A percentile compares a stretch with the other conserved stretches of the same genome.
These are phyloP conservation scores for Glaciozyma antarctica DNA, from an alignment of 768 basidiomycete genomes.

Conservation along the genomic window DNA sequence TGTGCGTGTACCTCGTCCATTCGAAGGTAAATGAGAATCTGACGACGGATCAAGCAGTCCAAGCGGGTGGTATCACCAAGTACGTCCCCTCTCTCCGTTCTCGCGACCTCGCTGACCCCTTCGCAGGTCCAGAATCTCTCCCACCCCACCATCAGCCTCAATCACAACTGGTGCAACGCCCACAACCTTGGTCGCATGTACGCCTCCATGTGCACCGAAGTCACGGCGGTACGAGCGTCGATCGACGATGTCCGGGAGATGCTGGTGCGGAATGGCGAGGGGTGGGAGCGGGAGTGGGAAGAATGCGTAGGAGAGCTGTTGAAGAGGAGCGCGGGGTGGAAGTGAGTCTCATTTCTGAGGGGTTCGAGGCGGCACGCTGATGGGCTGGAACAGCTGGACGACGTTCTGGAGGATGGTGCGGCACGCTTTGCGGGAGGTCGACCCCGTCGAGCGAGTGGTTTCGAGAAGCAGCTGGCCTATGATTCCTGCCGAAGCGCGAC, in stretches of 20 bases:
- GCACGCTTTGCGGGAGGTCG: conserved; percentile 9
- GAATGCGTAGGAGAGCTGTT: conserved; percentile 24
- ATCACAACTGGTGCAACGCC: conserved; percentile 33
- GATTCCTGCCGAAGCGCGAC: background rate
- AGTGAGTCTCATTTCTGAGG: conserved; percentile 9
- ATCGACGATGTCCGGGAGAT: conserved; percentile 28
- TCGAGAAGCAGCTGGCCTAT: conserved; percentile 1
- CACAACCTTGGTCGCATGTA: conserved; percentile 23
- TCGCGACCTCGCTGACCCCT: background rate
- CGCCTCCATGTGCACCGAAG: conserved; percentile 15
- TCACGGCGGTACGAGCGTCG: conserved; percentile 9
- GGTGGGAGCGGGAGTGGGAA: conserved; percentile 25
- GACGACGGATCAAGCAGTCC: conserved; percentile 1
- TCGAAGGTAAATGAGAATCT: background rate
- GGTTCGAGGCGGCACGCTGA: background rate
- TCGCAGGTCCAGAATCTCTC: conserved; percentile 16
- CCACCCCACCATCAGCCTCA: conserved; percentile 30
- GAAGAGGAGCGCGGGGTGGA: conserved; percentile 30
- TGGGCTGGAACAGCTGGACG: conserved; percentile 12
- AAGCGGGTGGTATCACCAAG: conserved; percentile 29
- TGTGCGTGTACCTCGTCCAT: background rate
- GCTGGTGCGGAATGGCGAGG: conserved; percentile 4
- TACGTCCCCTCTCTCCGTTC: background rate
- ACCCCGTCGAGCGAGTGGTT: background rate
- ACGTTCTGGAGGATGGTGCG: conserved; percentile 26